A percentile compares a stretch with the other conserved stretches of the same genome.
Evolutionary conservation across 306 rosid genomes (phyloP).

Genomic region (Prunus mongolica): DNA sequence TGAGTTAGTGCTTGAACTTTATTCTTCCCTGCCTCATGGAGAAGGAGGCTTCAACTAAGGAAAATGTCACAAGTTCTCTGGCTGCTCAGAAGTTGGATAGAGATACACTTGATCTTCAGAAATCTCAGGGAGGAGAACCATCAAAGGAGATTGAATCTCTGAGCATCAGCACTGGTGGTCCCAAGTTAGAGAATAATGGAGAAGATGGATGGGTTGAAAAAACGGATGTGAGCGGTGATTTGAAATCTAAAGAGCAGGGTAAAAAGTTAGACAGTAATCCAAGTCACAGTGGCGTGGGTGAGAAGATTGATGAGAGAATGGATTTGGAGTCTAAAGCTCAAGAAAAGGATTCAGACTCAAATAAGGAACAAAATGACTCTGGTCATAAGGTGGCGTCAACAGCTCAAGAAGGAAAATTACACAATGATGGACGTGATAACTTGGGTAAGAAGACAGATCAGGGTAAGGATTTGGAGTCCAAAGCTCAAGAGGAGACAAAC

Average conservation of each 20-base stretch:
- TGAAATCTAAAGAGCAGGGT: slow-evolving; percentile 30
- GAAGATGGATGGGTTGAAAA: slow-evolving; percentile 20
- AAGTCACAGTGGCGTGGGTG: slow-evolving; percentile 3
- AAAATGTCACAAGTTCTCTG: slow-evolving; percentile 25
- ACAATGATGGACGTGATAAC: neutral
- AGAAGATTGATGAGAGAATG: slow-evolving; percentile 21
- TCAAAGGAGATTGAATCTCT: slow-evolving; percentile 26
- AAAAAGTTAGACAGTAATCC: slow-evolving; percentile 11
- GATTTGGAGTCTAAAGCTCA: slow-evolving; percentile 8
- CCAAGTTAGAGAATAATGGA: slow-evolving; percentile 7
- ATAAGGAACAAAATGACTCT: neutral
- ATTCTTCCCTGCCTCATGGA: slow-evolving; percentile 38
- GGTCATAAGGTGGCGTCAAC: slow-evolving; percentile 2
- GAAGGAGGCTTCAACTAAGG: slow-evolving; percentile 25
- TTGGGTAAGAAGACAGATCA: slow-evolving; percentile 24
- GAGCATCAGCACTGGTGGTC: slow-evolving; percentile 21
- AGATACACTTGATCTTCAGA: slow-evolving; percentile 19
- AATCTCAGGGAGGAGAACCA: slow-evolving; percentile 27
- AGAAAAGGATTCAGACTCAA: slow-evolving; percentile 6
- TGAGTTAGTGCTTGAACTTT: slow-evolving; percentile 20
- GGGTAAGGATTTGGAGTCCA: slow-evolving; percentile 22
- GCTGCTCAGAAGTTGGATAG: slow-evolving; percentile 34
- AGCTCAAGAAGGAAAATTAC: neutral
- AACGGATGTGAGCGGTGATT: slow-evolving; percentile 18
- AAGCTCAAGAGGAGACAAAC: slow-evolving; percentile 13